Percentiles rank a stretch among this genome's conserved stretches.
Conservation (phyloP, 2,329 filamentous ascomycete genomes). For the Lachnellula arida region DNA sequence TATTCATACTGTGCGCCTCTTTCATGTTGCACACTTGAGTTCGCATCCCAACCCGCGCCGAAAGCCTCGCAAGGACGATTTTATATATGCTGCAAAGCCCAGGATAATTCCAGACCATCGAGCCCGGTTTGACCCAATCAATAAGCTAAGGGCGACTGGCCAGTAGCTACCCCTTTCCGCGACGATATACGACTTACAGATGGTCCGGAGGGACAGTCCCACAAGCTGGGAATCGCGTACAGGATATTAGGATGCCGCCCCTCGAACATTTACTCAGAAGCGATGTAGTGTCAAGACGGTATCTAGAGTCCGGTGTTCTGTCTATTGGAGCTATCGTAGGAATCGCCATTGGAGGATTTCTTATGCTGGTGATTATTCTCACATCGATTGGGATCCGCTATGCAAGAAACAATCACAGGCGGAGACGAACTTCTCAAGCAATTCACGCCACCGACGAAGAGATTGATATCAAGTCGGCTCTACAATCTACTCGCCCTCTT, state of each 20-base stretch:
- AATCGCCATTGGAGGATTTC: constrained; percentile 17
- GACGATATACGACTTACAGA: not conserved
- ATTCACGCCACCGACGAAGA: constrained; percentile 5
- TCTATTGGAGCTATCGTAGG: constrained; percentile 14
- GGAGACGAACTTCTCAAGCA: not conserved
- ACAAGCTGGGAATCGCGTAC: not conserved
- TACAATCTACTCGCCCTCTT: constrained; percentile 10
- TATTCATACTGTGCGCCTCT: not conserved
- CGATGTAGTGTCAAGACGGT: not conserved
- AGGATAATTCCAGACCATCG: not conserved
- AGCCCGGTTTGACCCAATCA: not conserved
- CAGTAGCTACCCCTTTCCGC: no score
- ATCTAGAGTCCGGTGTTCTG: not conserved
- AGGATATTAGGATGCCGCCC: not conserved
- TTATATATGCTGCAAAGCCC: not conserved
- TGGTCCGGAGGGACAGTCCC: not conserved
- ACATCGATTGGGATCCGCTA: constrained; percentile 1
- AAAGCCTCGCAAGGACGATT: not conserved
- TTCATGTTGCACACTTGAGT: not conserved
- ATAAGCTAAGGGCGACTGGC: not conserved
- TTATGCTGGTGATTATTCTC: constrained; percentile 9
- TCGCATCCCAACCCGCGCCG: not conserved
- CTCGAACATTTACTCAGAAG: not conserved
- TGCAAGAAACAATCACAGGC: constrained; percentile 15
- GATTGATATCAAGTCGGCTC: constrained; percentile 24